Evolutionary conservation across 1,284 basidiomycete genomes (phyloP), one percentile per base, ranked within the genome.

Genomic region (Apiotrichum montevideense): DNA sequence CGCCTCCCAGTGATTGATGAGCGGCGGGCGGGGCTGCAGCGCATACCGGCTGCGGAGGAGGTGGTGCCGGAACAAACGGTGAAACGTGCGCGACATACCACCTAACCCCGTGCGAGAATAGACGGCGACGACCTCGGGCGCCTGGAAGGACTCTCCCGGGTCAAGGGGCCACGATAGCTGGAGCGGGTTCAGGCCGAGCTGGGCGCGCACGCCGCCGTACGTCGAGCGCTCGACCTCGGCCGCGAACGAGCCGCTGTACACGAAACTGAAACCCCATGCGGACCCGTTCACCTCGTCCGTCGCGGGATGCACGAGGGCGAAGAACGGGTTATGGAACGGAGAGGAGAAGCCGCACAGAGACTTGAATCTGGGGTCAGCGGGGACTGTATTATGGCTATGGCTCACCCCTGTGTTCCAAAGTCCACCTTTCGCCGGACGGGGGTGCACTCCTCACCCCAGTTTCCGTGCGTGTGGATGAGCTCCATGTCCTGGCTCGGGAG

Each of bases 1-100:
- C 33, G 63, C 69, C 57, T 72, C 71, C 71, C 71, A 72, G 48
- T 63, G 67, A 56, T 72, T 72, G 52, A 70, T 51, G 37, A 72
- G 56, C 7, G 50, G 51, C 1, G 71, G 69, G 47, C 71, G 57
- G 6, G 55, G 47, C 11, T 56, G 46, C 40, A 55, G 47, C 6
- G 59, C 59, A 53, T 51, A 66, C 29, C 39, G 40, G 3, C 51
- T 52, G 14, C 57, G 50, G 29, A 52, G 60, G 9, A 71, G 59
- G 56, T 71, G 64, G n/a, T 65, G 37, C 29, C 64, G 59, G 56
- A 63, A 69, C 21, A 72, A 48, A 9, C 52, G 10, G 57, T 72
- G 70, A 45, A 61, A 56, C 7, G 35, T 15, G 34, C 69, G 60
- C 48, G 58, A 61, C 62, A 69, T 65, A 21, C 63, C 61, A 4